Base-by-base conservation (phyloP, 31 red algal species). In the Endocladia muricata region DNA sequence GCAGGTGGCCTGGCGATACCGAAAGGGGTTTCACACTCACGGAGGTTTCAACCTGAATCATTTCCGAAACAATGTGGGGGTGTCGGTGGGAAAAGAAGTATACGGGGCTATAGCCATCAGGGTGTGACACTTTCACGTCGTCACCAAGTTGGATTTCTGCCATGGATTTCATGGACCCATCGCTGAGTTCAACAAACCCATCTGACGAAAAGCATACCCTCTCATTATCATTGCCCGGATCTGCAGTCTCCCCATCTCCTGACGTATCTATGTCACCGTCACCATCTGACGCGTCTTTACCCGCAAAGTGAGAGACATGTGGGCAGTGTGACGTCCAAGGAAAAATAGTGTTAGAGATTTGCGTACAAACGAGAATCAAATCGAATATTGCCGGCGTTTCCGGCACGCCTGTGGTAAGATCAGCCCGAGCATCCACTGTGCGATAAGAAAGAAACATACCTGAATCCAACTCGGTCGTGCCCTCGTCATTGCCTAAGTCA, bases 21-120 rank as follows among this genome's bases (percentile, higher is more conserved):
- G 66, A 60, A 26, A 88, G 5, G 2, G 74, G 34, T 1, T n/a
- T 32, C 9, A 23, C 39, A 44, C 73, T 69, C 15, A 37, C 55
- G 38, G 52, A 37, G 3, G 84, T 79, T 55, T 37, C 48, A 38
- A 79, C 66, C 19, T 41, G 35, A 30, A 88, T 38, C 42, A 73
- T 40, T 15, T 78, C 59, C 9, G 56, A 63, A 21, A 43, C 43
- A 23, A 41, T 51, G 47, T 72, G 23, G 28, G 37, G 13, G 34
- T 88, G 41, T 17, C 54, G 60, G 44, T 88, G 84, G n/a, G 75
- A 79, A 66, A 79, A 88, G 76, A 88, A 88, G 57, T 67, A 79
- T 7, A 88, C 26, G 22, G 61, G 37, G 35, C 84, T 88, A 52
- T 72, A 88, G 26, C 57, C 51, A 26, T 73, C 52, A 21, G 74